Evolutionary conservation across 2,329 filamentous ascomycete species (phyloP), one percentile per base, ranked within the genome.

Genomic region (Talaromyces albobiverticillius): DNA sequence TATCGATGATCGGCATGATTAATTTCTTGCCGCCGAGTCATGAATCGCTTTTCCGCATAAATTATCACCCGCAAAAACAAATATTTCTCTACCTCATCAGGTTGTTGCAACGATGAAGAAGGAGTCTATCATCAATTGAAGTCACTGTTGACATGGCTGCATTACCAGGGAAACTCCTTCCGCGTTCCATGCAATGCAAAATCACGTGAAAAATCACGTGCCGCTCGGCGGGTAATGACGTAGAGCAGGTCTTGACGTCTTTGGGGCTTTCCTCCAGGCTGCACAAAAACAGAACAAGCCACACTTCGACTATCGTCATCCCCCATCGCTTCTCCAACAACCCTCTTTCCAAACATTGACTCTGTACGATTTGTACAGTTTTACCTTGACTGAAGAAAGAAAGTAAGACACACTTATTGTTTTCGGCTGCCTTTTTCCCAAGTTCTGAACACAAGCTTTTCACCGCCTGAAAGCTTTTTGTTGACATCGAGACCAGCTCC

Each of bases 201-300:
- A 25, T 55, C 53, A 55, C 53, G 53, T 55, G 53, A 11, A 11
- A n/a, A n/a, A n/a, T n/a, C n/a, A n/a, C n/a, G n/a, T n/a, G n/a
- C n/a, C n/a, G n/a, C n/a, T n/a, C 4, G 16, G 13, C 36, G n/a
- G 46, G 31, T 18, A 51, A 55, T 55, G 53, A 55, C 53, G 53
- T 55, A 51, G 41, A 32, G 48, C 26, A 25, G 22, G 34, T 41
- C 36, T 50, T 31, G 46, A 49, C 46, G 47, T 51, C 36, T 43
- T 22, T 32, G 31, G 40, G 36, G 45, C 31, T 29, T 48, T 38
- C 32, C 20, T 23, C 46, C 42, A 51, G 47, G 53, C 48, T 51
- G 53, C 53, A 46, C 48, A 26, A 48, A 55, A 55, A 40, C 47
- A 53, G 42, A 32, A 8, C 51, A 46, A 51, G 49, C 53, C 53